A percentile compares a stretch with the other conserved stretches of the same genome.
Conservation (phyloP, 108 stramenopile genomes). For the Fistulifera solaris region DNA sequence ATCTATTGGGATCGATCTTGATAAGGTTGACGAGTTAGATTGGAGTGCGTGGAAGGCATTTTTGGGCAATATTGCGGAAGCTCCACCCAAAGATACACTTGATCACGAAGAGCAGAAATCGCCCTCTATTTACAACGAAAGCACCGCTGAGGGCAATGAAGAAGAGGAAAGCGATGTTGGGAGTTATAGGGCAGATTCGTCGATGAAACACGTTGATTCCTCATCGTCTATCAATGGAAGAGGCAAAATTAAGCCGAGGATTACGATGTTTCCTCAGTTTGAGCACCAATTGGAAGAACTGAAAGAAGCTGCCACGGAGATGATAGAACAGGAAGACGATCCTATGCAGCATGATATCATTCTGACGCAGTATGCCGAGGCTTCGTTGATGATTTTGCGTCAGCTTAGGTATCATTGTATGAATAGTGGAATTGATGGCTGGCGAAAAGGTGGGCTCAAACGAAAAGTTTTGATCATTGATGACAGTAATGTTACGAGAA, state of each 20-base stretch:
- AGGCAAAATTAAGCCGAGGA: conserved; percentile 44
- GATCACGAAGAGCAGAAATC: neutral
- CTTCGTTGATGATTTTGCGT: conserved; percentile 77
- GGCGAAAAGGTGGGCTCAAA: conserved; percentile 76
- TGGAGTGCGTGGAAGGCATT: neutral
- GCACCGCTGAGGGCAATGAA: conserved; percentile 11
- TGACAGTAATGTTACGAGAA: conserved; percentile 74
- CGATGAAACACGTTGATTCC: neutral
- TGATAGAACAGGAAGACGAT: conserved; percentile 74
- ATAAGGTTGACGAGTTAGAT: conserved; percentile 10
- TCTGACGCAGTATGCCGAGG: conserved; percentile 78
- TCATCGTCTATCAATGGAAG: neutral
- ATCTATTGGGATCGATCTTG: conserved; percentile 61
- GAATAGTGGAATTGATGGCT: conserved; percentile 84
- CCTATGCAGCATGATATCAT: conserved; percentile 73
- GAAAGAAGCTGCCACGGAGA: conserved; percentile 69
- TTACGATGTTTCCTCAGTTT: conserved; percentile 79
- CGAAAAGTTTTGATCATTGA: conserved; percentile 84
- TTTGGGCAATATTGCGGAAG: neutral
- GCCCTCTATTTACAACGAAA: neutral
- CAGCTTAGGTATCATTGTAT: conserved; percentile 90
- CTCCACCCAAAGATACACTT: conserved; percentile 8
- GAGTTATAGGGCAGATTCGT: neutral
- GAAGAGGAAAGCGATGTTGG: conserved; percentile 1
- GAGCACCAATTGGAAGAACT: conserved; percentile 67